These are phyloP conservation scores for Emergomyces africanus DNA, from an alignment of 2,329 filamentous ascomycete species.

Conservation along the genomic window DNA sequence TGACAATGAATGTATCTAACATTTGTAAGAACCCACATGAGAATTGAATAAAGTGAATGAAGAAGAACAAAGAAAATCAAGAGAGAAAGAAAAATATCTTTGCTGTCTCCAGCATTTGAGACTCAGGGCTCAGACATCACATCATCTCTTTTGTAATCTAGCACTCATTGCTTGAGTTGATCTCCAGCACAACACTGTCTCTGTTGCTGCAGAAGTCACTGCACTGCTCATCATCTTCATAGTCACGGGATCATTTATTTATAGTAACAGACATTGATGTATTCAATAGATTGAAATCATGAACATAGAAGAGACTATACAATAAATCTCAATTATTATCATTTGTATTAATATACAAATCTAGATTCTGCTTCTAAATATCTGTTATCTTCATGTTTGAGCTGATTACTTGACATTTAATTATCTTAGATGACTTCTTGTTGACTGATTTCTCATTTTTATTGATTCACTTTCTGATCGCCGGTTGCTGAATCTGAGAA, in stretches of 20 bases:
- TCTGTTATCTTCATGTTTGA: background rate
- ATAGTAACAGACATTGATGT: background rate
- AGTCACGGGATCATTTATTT: background rate
- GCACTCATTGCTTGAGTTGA: background rate
- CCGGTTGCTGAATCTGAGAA: background rate
- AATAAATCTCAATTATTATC: background rate
- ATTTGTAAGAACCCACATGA: background rate
- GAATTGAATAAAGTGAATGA: background rate
- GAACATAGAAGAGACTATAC: background rate
- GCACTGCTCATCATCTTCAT: background rate
- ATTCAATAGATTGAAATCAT: background rate
- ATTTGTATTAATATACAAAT: background rate
- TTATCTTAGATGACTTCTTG: background rate
- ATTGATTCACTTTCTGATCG: background rate
- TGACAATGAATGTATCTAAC: background rate
- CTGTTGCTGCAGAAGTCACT: background rate
- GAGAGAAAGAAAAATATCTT: background rate
- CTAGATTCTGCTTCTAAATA: background rate
- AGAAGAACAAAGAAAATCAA: background rate
- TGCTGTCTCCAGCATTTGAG: background rate
- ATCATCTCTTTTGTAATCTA: background rate
- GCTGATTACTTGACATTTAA: background rate
- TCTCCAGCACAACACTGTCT: background rate
- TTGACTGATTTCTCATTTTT: background rate
- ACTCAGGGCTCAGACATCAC: background rate